phyloP scores from a whole-genome alignment of 176 grass and related monocot genomes.

The Zoysia japonica region DNA sequence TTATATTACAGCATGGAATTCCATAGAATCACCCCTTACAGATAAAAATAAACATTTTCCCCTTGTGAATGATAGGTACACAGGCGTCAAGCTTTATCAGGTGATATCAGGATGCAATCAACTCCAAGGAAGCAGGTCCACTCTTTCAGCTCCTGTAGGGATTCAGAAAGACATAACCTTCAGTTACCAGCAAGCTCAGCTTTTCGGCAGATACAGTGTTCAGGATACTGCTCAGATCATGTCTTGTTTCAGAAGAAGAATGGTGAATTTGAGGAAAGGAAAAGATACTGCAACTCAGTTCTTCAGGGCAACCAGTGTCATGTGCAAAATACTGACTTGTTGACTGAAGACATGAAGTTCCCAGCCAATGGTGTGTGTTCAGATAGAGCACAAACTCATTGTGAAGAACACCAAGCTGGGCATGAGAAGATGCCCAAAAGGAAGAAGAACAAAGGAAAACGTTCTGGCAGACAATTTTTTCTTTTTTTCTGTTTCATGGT shows the following conservation, averaged over 20 bases:
- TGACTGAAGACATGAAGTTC: slow-evolving; percentile 41
- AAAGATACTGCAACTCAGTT: slow-evolving; percentile 6
- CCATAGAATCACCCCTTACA: neutral
- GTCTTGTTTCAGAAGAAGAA: slow-evolving; percentile 22
- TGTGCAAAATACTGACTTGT: slow-evolving; percentile 3
- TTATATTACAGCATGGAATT: slow-evolving; percentile 17
- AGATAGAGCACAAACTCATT: slow-evolving; percentile 24
- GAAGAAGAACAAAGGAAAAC: slow-evolving; percentile 27
- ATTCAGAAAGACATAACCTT: slow-evolving; percentile 37
- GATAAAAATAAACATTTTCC: slow-evolving; percentile 19
- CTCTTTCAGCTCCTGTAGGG: slow-evolving; percentile 26
- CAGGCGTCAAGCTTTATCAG: slow-evolving; percentile 32
- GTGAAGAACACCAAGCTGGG: slow-evolving; percentile 27
- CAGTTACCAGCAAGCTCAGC: slow-evolving; percentile 32
- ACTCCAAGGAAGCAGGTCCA: slow-evolving; percentile 53
- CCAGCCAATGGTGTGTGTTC: slow-evolving; percentile 7
- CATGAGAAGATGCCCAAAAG: slow-evolving; percentile 32
- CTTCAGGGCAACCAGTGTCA: neutral
- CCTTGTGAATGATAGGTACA: slow-evolving; percentile 20
- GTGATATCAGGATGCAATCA: slow-evolving; percentile 36
- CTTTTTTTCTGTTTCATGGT: slow-evolving; percentile 26
- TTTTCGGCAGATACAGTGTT: slow-evolving; percentile 15
- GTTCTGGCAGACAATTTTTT: neutral
- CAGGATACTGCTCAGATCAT: slow-evolving; percentile 20
- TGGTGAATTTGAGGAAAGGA: slow-evolving; percentile 29